phyloP scores from a whole-genome alignment of 2,329 filamentous ascomycete species.

The Clarireedia homoeocarpa region DNA sequence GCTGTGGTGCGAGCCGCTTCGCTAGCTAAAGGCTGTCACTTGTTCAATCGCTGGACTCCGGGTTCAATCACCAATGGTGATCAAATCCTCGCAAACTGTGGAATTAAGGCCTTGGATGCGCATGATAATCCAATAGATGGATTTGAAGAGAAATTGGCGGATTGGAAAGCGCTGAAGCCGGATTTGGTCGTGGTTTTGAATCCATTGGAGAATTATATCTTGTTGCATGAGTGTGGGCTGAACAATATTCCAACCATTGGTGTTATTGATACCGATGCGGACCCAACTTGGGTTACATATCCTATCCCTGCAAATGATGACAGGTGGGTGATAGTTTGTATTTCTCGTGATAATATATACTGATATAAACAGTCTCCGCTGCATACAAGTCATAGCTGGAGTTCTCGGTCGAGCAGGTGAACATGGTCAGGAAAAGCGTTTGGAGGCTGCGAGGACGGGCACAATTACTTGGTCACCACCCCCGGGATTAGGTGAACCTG shows the following conservation, averaged over 20 bases:
- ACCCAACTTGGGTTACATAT: constrained; percentile 92
- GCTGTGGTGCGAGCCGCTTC: constrained; percentile 75
- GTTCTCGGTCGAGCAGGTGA: constrained; percentile 80
- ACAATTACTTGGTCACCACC: constrained; percentile 52
- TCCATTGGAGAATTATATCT: constrained; percentile 81
- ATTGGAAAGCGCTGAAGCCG: constrained; percentile 63
- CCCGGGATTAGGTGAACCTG: constrained; percentile 18
- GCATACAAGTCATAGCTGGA: constrained; percentile 73
- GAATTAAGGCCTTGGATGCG: constrained; percentile 69
- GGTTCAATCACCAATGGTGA: constrained; percentile 90
- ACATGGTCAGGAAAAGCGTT: constrained; percentile 61
- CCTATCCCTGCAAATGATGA: constrained; percentile 96
- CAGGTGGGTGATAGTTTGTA: constrained; percentile 46
- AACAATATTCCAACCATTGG: constrained; percentile 91
- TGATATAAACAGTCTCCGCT: constrained; percentile 58
- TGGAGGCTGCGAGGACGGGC: constrained; percentile 54
- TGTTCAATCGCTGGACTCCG: constrained; percentile 90
- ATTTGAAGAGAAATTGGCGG: constrained; percentile 57
- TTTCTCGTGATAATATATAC: constrained; percentile 6
- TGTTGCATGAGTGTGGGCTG: constrained; percentile 84
- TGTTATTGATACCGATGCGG: constrained; percentile 85
- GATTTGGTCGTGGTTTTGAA: constrained; percentile 92
- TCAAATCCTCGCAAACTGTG: constrained; percentile 68
- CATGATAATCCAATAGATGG: constrained; percentile 53
- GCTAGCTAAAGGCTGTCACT: constrained; percentile 70